Base-by-base conservation (phyloP, 306 rosid genomes). In the Lathyrus sativus region DNA sequence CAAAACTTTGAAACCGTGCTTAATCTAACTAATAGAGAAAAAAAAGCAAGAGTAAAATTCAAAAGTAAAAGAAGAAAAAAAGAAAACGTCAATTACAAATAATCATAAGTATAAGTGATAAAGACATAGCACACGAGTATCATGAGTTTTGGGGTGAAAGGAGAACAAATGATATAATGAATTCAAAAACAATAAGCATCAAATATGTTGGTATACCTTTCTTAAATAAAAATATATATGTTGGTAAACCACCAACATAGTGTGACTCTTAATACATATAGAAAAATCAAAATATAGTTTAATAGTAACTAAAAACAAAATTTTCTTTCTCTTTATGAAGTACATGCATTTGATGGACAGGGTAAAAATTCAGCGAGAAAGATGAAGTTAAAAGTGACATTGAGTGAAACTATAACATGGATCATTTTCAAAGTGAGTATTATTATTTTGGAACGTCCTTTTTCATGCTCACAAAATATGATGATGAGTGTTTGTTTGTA, bases 391-490 rank as follows among this genome's bases (percentile, higher is more conserved):
- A 14, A 50, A 72, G 29, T 43, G 55, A 67, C 62, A 61, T 62
- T 62, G 19, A 22, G 76, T 62, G 19, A 22, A 72, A 50, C 58
- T 2, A 38, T 1, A 19, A 37, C 14, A 35, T 38, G 11, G 37
- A 38, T 45, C 18, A 55, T 65, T 43, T 65, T 56, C 44, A 56
- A 24, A 2, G 22, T 13, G 14, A 38, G 42, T n/a, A 43, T 43
- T 54, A 65, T 74, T 74, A 56, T 33, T 37, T n/a, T 73, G 3
- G 29, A 13, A 53, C 50, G 67, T 74, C 33, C 67, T 65, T 74
- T 65, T 66, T 24, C 67, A 33, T 55, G 73, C 43, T 33, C 62
- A 45, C 62, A 45, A 74, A 44, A 56, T 31, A 67, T 59, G 37
- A 75, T 66, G 62, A 67, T 59, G 73, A 66, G 42, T 44, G 28